A percentile compares a stretch with the other conserved stretches of the same genome.
These are phyloP conservation scores for Candida maesae DNA, from an alignment of 805 yeast genomes.

Conservation along the genomic window DNA sequence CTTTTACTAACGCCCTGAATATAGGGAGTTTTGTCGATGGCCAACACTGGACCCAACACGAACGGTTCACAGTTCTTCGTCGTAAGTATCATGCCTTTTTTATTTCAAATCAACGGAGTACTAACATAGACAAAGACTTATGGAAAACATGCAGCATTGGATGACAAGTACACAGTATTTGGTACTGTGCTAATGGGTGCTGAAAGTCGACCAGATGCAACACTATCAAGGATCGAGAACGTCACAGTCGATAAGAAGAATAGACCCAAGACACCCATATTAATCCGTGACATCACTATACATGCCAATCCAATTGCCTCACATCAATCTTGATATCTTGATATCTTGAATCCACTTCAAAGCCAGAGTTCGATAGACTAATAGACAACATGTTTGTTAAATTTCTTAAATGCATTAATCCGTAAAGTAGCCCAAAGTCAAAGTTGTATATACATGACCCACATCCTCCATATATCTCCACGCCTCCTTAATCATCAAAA, in stretches of 20 bases:
- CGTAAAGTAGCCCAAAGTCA: no score
- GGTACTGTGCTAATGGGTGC: constrained; percentile 67
- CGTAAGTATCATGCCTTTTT: constrained; percentile 21
- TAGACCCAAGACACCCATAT: constrained; percentile 31
- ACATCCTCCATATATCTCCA: no score
- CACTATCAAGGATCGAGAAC: constrained; percentile 27
- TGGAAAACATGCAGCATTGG: constrained; percentile 77
- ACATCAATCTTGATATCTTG: no score
- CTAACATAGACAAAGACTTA: constrained; percentile 49
- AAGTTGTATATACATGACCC: no score
- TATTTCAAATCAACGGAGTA: neutral
- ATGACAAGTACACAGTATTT: constrained; percentile 66
- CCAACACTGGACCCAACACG: constrained; percentile 64
- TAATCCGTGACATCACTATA: constrained; percentile 31
- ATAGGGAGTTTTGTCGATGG: constrained; percentile 62
- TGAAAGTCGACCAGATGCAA: constrained; percentile 26
- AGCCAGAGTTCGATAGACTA: no score
- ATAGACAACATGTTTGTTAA: no score
- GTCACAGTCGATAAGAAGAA: constrained; percentile 33
- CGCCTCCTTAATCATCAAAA: no score
- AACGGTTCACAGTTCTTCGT: constrained; percentile 70
- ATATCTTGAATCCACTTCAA: no score
- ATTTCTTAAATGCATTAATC: no score
- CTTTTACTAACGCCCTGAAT: no score
- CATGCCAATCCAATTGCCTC: constrained; percentile 47